phyloP scores from a whole-genome alignment of 2,329 filamentous ascomycete species.

The Trichoderma lentiforme region DNA sequence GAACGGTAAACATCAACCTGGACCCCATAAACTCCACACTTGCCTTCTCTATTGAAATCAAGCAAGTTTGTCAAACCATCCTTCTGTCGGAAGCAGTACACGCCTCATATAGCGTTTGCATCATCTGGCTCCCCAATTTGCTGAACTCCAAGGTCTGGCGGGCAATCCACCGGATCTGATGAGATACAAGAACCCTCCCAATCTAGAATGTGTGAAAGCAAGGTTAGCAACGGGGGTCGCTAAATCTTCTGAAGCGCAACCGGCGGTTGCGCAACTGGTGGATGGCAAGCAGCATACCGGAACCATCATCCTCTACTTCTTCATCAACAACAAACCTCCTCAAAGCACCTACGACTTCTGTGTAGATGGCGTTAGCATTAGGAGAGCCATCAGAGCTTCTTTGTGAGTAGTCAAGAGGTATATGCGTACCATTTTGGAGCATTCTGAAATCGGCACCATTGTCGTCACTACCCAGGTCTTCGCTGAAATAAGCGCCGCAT shows the following conservation, averaged over 20 bases:
- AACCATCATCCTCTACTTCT: slow-evolving; percentile 55
- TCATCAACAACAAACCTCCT: slow-evolving; percentile 54
- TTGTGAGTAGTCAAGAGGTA: background rate
- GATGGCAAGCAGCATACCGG: slow-evolving; percentile 45
- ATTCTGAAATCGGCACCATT: slow-evolving; percentile 29
- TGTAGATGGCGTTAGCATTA: slow-evolving; percentile 5
- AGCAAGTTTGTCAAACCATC: background rate
- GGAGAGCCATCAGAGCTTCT: background rate
- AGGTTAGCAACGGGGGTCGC: slow-evolving; percentile 9
- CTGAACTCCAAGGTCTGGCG: slow-evolving; percentile 45
- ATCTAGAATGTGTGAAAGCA: slow-evolving; percentile 36
- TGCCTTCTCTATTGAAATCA: slow-evolving; percentile 1
- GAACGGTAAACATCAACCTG: background rate
- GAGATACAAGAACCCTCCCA: slow-evolving; percentile 55
- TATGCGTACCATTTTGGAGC: slow-evolving; percentile 28
- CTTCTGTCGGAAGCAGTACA: background rate
- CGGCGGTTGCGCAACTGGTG: background rate
- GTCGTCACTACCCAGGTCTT: slow-evolving; percentile 32
- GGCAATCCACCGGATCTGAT: slow-evolving; percentile 51
- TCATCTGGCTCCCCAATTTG: slow-evolving; percentile 41
- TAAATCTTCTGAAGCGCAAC: background rate
- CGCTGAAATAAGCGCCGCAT: slow-evolving; percentile 42
- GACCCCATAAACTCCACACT: background rate
- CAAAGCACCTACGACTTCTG: slow-evolving; percentile 47
- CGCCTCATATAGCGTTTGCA: slow-evolving; percentile 27